These are phyloP conservation scores for Ceratobasidium theobromae DNA, from an alignment of 1,284 basidiomycete species.

Conservation along the genomic window DNA sequence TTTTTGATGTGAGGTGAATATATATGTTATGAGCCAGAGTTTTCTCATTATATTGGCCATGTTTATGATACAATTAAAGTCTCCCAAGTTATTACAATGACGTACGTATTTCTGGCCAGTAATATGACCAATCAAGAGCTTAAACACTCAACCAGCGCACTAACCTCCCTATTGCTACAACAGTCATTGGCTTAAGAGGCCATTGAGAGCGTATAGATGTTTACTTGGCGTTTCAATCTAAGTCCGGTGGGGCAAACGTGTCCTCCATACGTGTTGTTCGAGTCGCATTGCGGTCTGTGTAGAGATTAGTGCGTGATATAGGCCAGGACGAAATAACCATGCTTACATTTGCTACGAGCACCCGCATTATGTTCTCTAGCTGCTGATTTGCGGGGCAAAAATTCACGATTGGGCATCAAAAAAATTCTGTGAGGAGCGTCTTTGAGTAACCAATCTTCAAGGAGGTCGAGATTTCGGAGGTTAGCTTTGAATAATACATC, in stretches of 20 bases:
- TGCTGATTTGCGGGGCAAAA: constrained; percentile 22
- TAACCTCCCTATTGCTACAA: too few species aligned
- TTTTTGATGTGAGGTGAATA: too few species aligned
- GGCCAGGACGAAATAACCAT: neutral
- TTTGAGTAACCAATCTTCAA: constrained; percentile 40
- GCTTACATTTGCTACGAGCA: constrained; percentile 15
- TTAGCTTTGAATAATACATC: constrained; percentile 43
- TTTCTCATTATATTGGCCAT: too few species aligned
- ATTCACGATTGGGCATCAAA: constrained; percentile 32
- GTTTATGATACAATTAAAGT: too few species aligned
- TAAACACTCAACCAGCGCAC: too few species aligned
- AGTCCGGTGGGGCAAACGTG: constrained; percentile 22
- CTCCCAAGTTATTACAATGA: too few species aligned
- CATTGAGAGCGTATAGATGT: too few species aligned
- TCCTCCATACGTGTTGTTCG: constrained; percentile 39
- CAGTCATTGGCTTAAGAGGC: too few species aligned
- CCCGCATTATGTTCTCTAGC: neutral
- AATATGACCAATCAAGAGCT: too few species aligned
- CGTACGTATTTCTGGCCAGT: too few species aligned
- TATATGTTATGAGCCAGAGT: too few species aligned
- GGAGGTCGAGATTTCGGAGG: constrained; percentile 39
- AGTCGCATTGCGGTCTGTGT: constrained; percentile 39
- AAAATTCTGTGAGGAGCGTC: constrained; percentile 31
- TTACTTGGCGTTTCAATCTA: neutral
- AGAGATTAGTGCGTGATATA: neutral